Evolutionary conservation across 2,329 filamentous ascomycete genomes (phyloP), one percentile per base, ranked within the genome.

Genomic region (Trichoderma atrobrunneum): DNA sequence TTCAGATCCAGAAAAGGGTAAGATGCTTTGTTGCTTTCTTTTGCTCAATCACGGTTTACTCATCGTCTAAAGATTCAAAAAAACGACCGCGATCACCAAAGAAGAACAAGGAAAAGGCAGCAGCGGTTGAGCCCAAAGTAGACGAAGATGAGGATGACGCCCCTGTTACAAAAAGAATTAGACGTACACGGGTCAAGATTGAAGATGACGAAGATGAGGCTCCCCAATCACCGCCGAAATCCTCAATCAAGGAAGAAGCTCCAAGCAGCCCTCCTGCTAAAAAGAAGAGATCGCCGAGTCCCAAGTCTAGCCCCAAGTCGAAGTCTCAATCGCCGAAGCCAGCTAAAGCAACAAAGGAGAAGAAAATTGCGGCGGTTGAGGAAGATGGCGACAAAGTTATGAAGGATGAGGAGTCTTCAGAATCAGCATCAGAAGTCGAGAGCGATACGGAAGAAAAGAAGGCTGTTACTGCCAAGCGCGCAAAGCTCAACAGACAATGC

Each of bases 401-500:
- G n/a, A 74, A 80, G n/a, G 64, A 72, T 30, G 76, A 77, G 14
- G 51, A 26, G n/a, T 72, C 75, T 18, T 78, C 78, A 1, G 77
- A 79, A 61, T 80, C 80, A 10, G 78, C 75, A 14, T 81, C 81
- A 14, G 84, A 85, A 7, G 79, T 77, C 0, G 88, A 88, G 36
- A 84, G 83, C 7, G 89, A 89, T 18, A 21, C 26, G 5, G 86
- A 86, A 3, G 86, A 92, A 77, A 93, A 93, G 78, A 90, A 93
- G 2, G 90, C 91, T 75, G 81, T 90, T 61, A 89, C 90, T 64
- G 91, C 89, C 56, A 95, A 81, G 91, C 90, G 61, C 90, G 93
- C 59, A 89, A 95, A 80, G 93, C 93, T 80, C 88, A 95, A 12
- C 94, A 97, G 80, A 89, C 89, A 10, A 92, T 91, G 62, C 84